Evolutionary conservation across 2,329 filamentous ascomycete genomes (phyloP).

Genomic region (Verruconis gallopava): DNA sequence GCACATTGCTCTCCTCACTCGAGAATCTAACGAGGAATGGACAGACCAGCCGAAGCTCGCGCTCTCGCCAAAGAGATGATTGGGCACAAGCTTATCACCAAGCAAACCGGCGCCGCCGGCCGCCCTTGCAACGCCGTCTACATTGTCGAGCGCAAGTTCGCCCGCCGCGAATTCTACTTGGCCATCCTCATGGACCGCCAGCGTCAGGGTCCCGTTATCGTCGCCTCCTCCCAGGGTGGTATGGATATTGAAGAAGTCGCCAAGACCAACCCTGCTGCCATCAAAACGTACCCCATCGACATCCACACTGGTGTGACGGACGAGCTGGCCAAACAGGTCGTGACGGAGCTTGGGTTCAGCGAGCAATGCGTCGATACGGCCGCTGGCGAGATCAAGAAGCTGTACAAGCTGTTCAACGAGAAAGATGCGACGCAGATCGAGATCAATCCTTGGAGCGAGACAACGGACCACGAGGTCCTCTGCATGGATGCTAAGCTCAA

Average conservation of each 20-base stretch:
- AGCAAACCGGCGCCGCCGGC: conserved; percentile 90
- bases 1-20: not conserved
- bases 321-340: conserved; percentile 82
- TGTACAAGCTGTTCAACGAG: conserved; percentile 98
- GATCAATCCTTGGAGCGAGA: conserved; percentile 98
- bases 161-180: conserved; percentile 96
- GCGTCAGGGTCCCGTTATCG: conserved; percentile 84
- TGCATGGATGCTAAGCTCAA: conserved; percentile 99
- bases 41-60: conserved; percentile 71
- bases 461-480: conserved; percentile 92
- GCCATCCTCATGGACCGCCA: conserved; percentile 96
- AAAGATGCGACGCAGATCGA: conserved; percentile 98
- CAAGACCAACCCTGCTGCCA: conserved; percentile 94
- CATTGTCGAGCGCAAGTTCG: conserved; percentile 99
- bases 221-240: conserved; percentile 94
- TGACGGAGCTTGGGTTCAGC: conserved; percentile 87
- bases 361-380: conserved; percentile 95
- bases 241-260: conserved; percentile 99
- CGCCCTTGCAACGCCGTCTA: conserved; percentile 95
- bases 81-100: conserved; percentile 98
- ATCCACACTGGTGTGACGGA: conserved; percentile 93
- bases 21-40: conserved; percentile 9
- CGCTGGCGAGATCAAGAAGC: conserved; percentile 93
- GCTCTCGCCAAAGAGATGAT: conserved; percentile 99
- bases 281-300: conserved; percentile 84